Evolutionary conservation across 306 rosid genomes (phyloP), one percentile per base, ranked within the genome.

Genomic region (Astragalus glycyphyllos): DNA sequence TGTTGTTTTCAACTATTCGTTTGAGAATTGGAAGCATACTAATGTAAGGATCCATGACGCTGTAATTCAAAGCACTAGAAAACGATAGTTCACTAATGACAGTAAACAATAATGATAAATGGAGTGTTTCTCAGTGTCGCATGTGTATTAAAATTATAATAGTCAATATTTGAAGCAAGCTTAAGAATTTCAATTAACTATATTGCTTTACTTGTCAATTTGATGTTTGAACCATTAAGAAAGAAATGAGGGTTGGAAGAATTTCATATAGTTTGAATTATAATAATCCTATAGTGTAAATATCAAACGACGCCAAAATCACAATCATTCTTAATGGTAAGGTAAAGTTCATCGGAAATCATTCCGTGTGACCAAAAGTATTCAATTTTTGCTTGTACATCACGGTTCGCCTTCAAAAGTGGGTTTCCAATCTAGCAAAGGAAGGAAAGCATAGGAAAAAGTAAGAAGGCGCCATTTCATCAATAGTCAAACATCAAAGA

Each of bases 361-460:
- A 93, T 84, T 68, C 98, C 97, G 34, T 92, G 98, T 2, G 98
- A 92, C 97, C 98, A 92, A 49, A 86, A 88, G 74, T 46, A 90
- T 71, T 93, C 98, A 35, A 90, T 90, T 20, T 80, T 81, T 55
- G 97, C 88, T 32, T 82, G 83, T 60, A 35, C 3, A 79, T 93
- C 98, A 56, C 88, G 91, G 31, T 85, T 90, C 32, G 88, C 85
- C 65, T 74, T 82, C 57, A 93, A 84, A 32, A 93, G 90, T n/a
- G 98, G 98, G 64, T 93, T 93, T 72, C 98, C 98, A 78, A 93
- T 87, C 98, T 93, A 83, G 45, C 70, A 59, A 68, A 16, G 23
- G 23, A 20, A 20, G 32, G 32, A 68, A 75, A 13, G 42, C 1
- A 40, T 67, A 20, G 26, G 13, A 35, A 46, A 65, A 42, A 35